Evolutionary conservation across 2,329 filamentous ascomycete species (phyloP), one percentile per base, ranked within the genome.

Genomic region (Rutstroemia sp.): DNA sequence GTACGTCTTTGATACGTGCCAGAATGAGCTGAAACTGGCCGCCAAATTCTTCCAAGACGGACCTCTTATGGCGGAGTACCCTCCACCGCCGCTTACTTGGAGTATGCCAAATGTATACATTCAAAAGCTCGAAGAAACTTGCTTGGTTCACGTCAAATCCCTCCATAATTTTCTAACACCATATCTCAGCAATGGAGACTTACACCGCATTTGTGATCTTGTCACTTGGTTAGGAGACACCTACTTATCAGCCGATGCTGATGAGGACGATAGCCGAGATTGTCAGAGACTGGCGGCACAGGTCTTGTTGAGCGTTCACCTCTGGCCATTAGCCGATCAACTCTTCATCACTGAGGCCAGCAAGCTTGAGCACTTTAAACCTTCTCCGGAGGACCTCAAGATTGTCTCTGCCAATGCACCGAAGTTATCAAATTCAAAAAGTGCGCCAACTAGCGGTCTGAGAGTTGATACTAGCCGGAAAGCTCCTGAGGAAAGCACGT

Each of bases 401-500:
- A 51, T 55, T 17, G 39, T 27, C 40, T 34, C 51, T 21, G 16
- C 48, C 12, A 40, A 27, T 51, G 34, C 44, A 19, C 9, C 23
- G 12, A 48, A 48, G 5, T 17, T 38, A 14, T 36, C 36, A n/a
- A 48, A 39, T n/a, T 39, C 25, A 23, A 53, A 51, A 42, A 16
- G 14, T 40, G 30, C 27, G 23, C 36, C 36, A 47, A 48, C 49
- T 34, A 48, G 44, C 48, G 50, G 50, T 17, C 40, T 45, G 9
- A 44, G 44, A 44, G 51, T 59, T 40, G 57, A 51, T 34, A 60
- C 59, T 25, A 23, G 49, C 10, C 49, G 39, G 7, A 60, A 57
- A 81, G 23, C 80, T 1, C 10, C 47, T 7, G 79, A 82, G 8
- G 75, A 78, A 9, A 79, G 83, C 63, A 81, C 81, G 7, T 72